Base-by-base conservation (phyloP, 306 rosid species). In the Castanopsis chinensis region DNA sequence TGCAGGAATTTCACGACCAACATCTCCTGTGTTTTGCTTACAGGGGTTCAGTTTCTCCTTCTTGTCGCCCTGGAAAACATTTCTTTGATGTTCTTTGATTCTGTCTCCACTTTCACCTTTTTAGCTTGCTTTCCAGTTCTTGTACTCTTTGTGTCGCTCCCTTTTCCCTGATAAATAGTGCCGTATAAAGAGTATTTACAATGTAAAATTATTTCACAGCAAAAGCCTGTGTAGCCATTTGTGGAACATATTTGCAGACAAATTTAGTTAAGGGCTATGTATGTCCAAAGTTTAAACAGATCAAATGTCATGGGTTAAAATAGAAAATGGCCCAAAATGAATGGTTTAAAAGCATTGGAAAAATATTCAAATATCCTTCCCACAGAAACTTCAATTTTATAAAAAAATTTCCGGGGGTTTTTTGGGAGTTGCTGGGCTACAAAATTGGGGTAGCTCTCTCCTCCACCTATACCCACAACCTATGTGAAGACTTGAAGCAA, bases 11-110 rank as follows among this genome's bases (percentile, higher is more conserved):
- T 28, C 53, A 49, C 4, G 53, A 49, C 53, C 53, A 49, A 61
- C 32, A 12, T 1, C 21, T 64, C n/a, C n/a, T 35, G 15, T 67
- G 23, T 67, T 67, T 8, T 6, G 72, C 53, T 67, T 3, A 18
- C 1, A 19, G 25, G 20, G 55, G 35, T 59, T 84, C 76, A 89
- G 20, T 73, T 85, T 89, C 88, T 89, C 91, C 83, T 91, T 78
- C 88, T 73, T 57, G 93, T 78, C 30, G 92, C 97, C 74, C 94
- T 92, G 30, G 84, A 35, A 79, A 94, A 94, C 97, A 94, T 92
- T 0, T 88, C 99, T 76, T 72, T 91, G 77, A 89, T 92, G 92
- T 89, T 91, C 69, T 69, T 94, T 30, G 99, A 92, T 71, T 83
- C 87, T 14, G 95, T 84, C 89, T 94, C 97, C 87, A 81, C 28